phyloP scores from a whole-genome alignment of 2,329 filamentous ascomycete genomes.

The Penicillium sclerotiorum region DNA sequence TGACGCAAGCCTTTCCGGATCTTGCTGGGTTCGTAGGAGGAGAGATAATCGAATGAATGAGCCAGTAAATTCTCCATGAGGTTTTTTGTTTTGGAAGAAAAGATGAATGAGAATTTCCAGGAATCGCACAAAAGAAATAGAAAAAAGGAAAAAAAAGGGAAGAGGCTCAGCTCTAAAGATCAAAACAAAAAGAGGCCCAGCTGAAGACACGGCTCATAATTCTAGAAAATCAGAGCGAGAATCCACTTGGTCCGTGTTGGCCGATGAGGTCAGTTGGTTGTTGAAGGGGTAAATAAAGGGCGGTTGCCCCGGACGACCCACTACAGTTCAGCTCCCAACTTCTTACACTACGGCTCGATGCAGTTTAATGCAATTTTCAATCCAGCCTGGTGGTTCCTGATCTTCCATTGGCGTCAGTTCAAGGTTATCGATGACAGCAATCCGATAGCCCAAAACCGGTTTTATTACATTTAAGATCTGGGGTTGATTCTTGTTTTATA shows the following conservation, averaged over 20 bases:
- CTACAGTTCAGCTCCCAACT: not conserved
- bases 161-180: constrained; percentile 7
- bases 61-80: constrained; percentile 88
- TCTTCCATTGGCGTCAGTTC: not conserved
- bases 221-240: constrained; percentile 1
- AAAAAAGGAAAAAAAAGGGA: constrained; percentile 8
- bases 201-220: constrained; percentile 6
- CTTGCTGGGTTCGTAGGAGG: constrained; percentile 85
- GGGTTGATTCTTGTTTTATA: constrained; percentile 3
- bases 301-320: constrained; percentile 25
- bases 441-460: constrained; percentile 1
- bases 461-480: constrained; percentile 4
- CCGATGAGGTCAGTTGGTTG: constrained; percentile 23
- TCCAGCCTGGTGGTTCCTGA: constrained; percentile 1
- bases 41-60: constrained; percentile 93
- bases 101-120: constrained; percentile 18
- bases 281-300: constrained; percentile 17
- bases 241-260: constrained; percentile 18
- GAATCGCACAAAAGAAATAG: not conserved
- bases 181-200: constrained; percentile 8
- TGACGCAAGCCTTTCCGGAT: constrained; percentile 92
- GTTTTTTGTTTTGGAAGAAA: not conserved
- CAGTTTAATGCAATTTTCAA: too few species aligned
- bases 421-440: constrained; percentile 1
- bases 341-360: too few species aligned